Base-by-base conservation (phyloP, 805 yeast species). In the Ogataea glucozyma region DNA sequence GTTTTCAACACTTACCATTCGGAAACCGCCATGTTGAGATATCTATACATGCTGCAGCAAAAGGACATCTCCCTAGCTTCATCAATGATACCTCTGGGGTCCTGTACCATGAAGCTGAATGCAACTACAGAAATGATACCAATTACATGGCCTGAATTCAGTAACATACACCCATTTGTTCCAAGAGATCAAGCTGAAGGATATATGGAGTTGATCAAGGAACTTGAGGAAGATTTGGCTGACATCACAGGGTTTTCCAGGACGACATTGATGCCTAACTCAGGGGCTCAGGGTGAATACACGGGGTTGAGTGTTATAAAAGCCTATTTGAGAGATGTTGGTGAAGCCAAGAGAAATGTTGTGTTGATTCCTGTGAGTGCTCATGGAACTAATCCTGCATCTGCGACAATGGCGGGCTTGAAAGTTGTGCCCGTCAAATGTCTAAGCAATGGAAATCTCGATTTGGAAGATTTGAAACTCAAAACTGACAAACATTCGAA, bases 201-300 rank as follows among this genome's bases (percentile, higher is more conserved):
- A 27, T 93, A 91, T 66, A 62, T 75, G 52, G 84, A 85, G 60
- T 67, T 93, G 46, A 79, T 90, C 38, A 60, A 66, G 17, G 95
- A 87, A 60, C 76, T 93, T 24, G 96, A 87, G 64, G 69, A 72
- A 26, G 98, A 93, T 65, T 72, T 93, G 53, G 86, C 90, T 43
- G 88, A 85, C 51, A 90, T 93, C 51, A 91, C 99, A 9, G 98
- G 98, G 0, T 88, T 93, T 58, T 87, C 82, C 47, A 91, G 87
- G 30, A 84, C 95, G 16, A 86, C 97, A 2, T 70, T 88, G 46
- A 95, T 88, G 83, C 99, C 99, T 49, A 93, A 93, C 64, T 88
- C 97, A 29, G 99, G 99, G 53, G 98, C 99, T 29, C 97, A 91
- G 67, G 99, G 99, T 66, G 99, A 93, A 67, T 93, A 85, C 68